A percentile compares a stretch with the other conserved stretches of the same genome.
Evolutionary conservation across 257 asterid genomes (phyloP).

Genomic region (Striga asiatica): DNA sequence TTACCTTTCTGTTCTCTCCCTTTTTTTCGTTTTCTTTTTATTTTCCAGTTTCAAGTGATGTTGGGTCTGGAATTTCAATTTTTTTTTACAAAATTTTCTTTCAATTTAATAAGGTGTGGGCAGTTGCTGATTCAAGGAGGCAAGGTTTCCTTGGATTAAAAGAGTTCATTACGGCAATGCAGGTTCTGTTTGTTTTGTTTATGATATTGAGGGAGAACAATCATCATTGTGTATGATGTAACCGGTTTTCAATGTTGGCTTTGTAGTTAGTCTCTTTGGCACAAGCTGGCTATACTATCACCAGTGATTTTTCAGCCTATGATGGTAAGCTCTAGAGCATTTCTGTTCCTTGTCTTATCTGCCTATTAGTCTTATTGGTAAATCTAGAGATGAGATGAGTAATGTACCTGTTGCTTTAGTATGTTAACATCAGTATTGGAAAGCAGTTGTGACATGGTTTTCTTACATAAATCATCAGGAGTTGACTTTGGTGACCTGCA

Average conservation of each 20-base stretch:
- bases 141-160: conserved; percentile 92
- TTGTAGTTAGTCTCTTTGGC: conserved; percentile 70
- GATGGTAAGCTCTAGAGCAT: conserved; percentile 34
- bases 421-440: not conserved
- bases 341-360: not conserved
- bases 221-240: conserved; percentile 10
- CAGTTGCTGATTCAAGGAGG: conserved; percentile 84
- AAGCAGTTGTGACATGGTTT: conserved; percentile 13
- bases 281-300: conserved; percentile 68
- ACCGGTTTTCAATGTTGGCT: conserved; percentile 12
- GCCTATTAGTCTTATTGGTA: not conserved
- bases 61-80: no score
- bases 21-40: no score
- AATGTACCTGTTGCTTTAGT: not conserved
- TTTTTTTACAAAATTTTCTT: not conserved
- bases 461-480: conserved; percentile 27
- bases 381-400: not conserved
- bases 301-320: conserved; percentile 40
- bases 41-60: no score
- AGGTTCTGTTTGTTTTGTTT: conserved; percentile 36
- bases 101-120: conserved; percentile 60
- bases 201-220: conserved; percentile 7
- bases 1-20: no score
- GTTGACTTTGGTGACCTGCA: conserved; percentile 72
- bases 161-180: conserved; percentile 80